Percentiles rank a stretch among this genome's conserved stretches.
Conservation (phyloP, 768 basidiomycete genomes). For the Suillus decipiens region DNA sequence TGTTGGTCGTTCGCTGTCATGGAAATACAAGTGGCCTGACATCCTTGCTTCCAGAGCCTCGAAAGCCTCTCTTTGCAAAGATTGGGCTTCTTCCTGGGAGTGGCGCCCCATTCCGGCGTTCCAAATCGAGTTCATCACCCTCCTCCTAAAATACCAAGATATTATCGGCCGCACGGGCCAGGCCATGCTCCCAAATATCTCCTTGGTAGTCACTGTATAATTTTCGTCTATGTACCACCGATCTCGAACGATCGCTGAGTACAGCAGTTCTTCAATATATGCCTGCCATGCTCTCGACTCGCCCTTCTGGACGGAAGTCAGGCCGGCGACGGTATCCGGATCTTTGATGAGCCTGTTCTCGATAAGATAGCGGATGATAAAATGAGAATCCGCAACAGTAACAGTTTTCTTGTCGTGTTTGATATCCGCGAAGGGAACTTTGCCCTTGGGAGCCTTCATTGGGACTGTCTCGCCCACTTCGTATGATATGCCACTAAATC, state of each 20-base stretch:
- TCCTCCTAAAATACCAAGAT: slow-evolving; percentile 25
- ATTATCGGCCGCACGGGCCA: slow-evolving; percentile 27
- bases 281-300: slow-evolving; percentile 38
- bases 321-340: slow-evolving; percentile 27
- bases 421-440: slow-evolving; percentile 35
- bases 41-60: slow-evolving; percentile 33
- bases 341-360: slow-evolving; percentile 26
- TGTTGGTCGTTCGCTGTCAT: slow-evolving; percentile 28
- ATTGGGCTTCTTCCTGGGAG: slow-evolving; percentile 33
- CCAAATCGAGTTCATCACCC: slow-evolving; percentile 19
- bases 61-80: slow-evolving; percentile 31
- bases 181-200: slow-evolving; percentile 17
- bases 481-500: slow-evolving; percentile 28
- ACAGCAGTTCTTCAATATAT: slow-evolving; percentile 34
- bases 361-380: slow-evolving; percentile 35
- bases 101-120: slow-evolving; percentile 32
- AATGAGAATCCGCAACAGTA: slow-evolving; percentile 33
- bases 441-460: slow-evolving; percentile 33
- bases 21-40: slow-evolving; percentile 26
- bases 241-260: slow-evolving; percentile 29
- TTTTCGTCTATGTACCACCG: slow-evolving; percentile 34
- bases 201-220: slow-evolving; percentile 16
- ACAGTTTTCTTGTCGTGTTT: slow-evolving; percentile 22
- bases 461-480: slow-evolving; percentile 28
- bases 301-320: slow-evolving; percentile 30